Conservation (phyloP, 495 filamentous ascomycete species). For the Cercophora scortea region DNA sequence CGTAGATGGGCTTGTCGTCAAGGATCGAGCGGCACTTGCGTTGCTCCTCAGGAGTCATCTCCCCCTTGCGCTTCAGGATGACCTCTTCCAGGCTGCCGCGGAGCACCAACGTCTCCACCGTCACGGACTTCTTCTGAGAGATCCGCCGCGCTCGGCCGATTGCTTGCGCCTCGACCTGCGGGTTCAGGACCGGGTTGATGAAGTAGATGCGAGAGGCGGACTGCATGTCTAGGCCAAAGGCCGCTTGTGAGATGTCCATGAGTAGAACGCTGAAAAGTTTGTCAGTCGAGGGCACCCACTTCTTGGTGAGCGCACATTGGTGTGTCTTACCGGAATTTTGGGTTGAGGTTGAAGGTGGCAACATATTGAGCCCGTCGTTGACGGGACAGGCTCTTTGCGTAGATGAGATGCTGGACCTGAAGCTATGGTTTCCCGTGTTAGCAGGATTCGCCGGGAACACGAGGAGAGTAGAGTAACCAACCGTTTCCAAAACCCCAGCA, state of each 20-base stretch:
- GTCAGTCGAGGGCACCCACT: background rate
- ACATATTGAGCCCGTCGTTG: constrained; percentile 63
- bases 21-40: constrained; percentile 59
- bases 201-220: constrained; percentile 85
- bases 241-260: constrained; percentile 84
- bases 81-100: constrained; percentile 76
- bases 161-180: constrained; percentile 81
- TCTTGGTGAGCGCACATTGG: background rate
- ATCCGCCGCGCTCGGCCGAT: constrained; percentile 88
- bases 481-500: constrained; percentile 70
- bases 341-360: constrained; percentile 62
- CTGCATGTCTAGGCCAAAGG: constrained; percentile 77
- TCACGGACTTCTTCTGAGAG: constrained; percentile 71
- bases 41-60: constrained; percentile 72
- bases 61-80: constrained; percentile 63
- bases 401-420: constrained; percentile 72
- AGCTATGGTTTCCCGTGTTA: constrained; percentile 29
- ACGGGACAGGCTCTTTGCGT: constrained; percentile 57
- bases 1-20: constrained; percentile 68
- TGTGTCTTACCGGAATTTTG: constrained; percentile 34
- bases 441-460: background rate
- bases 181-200: constrained; percentile 79
- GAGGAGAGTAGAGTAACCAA: constrained; percentile 11
- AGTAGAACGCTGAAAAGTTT: constrained; percentile 60
- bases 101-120: constrained; percentile 82